Conservation (phyloP, 192 early-diverging fungal genomes). For the Umbelopsis sp. region DNA sequence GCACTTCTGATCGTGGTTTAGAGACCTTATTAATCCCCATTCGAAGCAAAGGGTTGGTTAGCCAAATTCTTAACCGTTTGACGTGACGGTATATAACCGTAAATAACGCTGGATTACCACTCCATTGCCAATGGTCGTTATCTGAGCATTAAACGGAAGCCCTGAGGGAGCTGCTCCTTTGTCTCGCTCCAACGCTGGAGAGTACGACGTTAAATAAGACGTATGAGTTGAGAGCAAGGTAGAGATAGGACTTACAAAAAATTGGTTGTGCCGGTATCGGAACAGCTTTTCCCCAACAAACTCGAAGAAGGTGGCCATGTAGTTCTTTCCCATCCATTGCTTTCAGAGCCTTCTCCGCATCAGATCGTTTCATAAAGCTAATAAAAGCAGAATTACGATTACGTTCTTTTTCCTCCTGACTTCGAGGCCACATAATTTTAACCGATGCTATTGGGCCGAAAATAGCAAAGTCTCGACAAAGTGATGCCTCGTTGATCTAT, state of each 20-base stretch:
- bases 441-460: conserved; percentile 88
- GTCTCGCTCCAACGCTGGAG: conserved; percentile 37
- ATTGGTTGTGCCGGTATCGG: conserved; percentile 72
- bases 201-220: neutral
- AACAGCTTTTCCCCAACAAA: conserved; percentile 87
- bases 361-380: conserved; percentile 79
- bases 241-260: conserved; percentile 54
- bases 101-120: neutral
- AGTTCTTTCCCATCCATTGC: conserved; percentile 75
- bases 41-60: conserved; percentile 21
- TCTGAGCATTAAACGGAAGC: conserved; percentile 65
- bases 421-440: conserved; percentile 96
- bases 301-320: conserved; percentile 59
- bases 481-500: conserved; percentile 62
- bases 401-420: conserved; percentile 78
- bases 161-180: conserved; percentile 38
- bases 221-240: neutral
- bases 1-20: conserved; percentile 63
- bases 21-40: conserved; percentile 18
- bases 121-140: conserved; percentile 26
- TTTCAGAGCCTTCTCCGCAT: conserved; percentile 69
- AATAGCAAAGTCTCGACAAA: conserved; percentile 76
- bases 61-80: conserved; percentile 34
- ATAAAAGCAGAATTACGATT: conserved; percentile 86
- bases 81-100: neutral